Evolutionary conservation across 1,284 basidiomycete genomes (phyloP).

Genomic region (Vanrija humicola): DNA sequence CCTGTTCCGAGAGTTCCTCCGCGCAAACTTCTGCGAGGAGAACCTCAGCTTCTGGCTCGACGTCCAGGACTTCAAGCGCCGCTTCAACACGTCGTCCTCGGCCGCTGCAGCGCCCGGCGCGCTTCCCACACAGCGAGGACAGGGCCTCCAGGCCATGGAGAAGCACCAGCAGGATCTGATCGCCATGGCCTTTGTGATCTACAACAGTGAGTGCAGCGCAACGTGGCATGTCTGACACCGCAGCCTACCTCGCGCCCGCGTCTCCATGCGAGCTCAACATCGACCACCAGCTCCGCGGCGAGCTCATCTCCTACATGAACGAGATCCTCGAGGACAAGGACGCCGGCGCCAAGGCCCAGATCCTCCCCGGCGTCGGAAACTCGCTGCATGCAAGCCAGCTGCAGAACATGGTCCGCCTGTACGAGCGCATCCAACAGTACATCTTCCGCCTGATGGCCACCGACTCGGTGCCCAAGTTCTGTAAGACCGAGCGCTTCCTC

Average conservation of each 20-base stretch:
- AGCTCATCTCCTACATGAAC: conserved; percentile 87
- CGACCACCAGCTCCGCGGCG: conserved; percentile 90
- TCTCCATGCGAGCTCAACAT: conserved; percentile 97
- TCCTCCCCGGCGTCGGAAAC: conserved; percentile 65
- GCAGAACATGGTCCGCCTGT: conserved; percentile 86
- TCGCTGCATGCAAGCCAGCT: conserved; percentile 82
- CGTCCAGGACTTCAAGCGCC: conserved; percentile 92
- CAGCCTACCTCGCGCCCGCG: conserved; percentile 90
- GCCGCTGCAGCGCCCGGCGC: conserved; percentile 62
- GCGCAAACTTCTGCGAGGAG: conserved; percentile 95
- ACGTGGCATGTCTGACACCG: not conserved
- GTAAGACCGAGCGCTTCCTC: conserved; percentile 34
- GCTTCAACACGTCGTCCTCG: conserved; percentile 91
- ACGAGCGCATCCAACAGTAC: conserved; percentile 93
- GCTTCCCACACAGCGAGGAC: conserved; percentile 52
- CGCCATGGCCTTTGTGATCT: conserved; percentile 85
- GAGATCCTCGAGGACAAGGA: conserved; percentile 70
- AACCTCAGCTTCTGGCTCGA: conserved; percentile 97
- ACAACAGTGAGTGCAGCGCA: conserved; percentile 42
- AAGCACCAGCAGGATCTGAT: conserved; percentile 93
- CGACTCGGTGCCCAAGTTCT: conserved; percentile 90
- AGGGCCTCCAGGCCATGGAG: conserved; percentile 86
- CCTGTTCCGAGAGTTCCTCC: conserved; percentile 90
- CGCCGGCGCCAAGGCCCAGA: conserved; percentile 58
- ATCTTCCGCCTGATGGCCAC: conserved; percentile 97